Evolutionary conservation across 306 rosid species (phyloP).

Genomic region (Argentina anserina): DNA sequence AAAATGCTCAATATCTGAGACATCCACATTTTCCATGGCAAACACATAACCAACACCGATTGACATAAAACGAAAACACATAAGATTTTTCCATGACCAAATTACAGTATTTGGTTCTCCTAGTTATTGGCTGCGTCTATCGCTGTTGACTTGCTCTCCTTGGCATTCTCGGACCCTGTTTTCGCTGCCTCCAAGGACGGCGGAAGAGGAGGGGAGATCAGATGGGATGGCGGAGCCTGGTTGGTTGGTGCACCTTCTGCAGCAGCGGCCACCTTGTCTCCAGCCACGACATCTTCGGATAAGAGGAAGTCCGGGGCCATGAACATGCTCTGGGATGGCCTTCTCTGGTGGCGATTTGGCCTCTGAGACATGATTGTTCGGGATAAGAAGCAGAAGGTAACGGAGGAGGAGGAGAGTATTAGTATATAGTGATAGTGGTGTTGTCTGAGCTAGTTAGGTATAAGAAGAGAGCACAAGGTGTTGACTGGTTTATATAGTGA

Average conservation of each 20-base stretch:
- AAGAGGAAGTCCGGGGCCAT: constrained; percentile 24
- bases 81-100: neutral
- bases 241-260: neutral
- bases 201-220: constrained; percentile 5
- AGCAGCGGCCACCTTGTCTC: constrained; percentile 8
- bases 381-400: neutral
- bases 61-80: constrained; percentile 1
- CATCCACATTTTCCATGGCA: neutral
- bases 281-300: constrained; percentile 8
- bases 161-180: neutral
- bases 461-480: neutral
- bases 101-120: neutral
- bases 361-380: constrained; percentile 32
- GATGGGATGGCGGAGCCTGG: constrained; percentile 5
- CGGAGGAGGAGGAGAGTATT: constrained; percentile 2
- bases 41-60: neutral
- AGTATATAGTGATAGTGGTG: neutral
- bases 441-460: constrained; percentile 5
- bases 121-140: neutral
- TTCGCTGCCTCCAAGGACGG: constrained; percentile 1
- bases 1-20: constrained; percentile 12
- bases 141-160: neutral
- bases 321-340: constrained; percentile 39
- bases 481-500: constrained; percentile 4
- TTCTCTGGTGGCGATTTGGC: constrained; percentile 36